Base-by-base conservation (phyloP, 75 land plant species). In the Selaginella tamariscina region DNA sequence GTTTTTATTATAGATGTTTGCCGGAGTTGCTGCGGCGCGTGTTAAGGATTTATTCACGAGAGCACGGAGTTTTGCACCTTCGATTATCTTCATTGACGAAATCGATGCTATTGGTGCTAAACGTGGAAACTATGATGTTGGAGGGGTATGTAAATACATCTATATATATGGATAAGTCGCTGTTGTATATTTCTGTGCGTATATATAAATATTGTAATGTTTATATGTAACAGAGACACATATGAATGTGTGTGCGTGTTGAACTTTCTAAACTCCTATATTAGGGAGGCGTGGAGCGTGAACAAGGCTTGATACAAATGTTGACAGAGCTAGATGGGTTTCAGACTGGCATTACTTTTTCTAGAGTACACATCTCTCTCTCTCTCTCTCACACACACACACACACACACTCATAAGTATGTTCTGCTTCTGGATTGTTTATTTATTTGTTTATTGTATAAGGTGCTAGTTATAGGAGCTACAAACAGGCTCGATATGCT, bases 31-130 rank as follows among this genome's bases (percentile, higher is more conserved):
- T 29, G 95, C 98, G 54, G 73, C 98, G 32, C 89, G 98, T 72
- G 95, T 94, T 22, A 81, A 83, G 73, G 95, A 94, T 75, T 86
- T 94, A 22, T 94, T 89, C 71, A 32, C 84, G 56, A 83, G 80
- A 74, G 95, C 98, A 21, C 82, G 98, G 44, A 81, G 84, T 56
- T 85, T 78, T 81, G 83, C 98, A 65, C 98, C 98, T 31, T 86
- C 88, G 27, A 89, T 94, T 20, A 86, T 94, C 31, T 94, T 94
- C 74, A 89, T 94, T 79, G 98, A 94, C 79, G 98, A 93, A 76
- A 93, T 93, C 63, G 98, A 93, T 83, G 98, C 98, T 5, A 93
- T 93, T 77, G 98, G 95, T 59, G 88, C 91, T 65, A 87, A 85
- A 76, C 95, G 98, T 80, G 98, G 98, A 63, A 94, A 89, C 32